These are phyloP conservation scores for Agarophyton chilense DNA, from an alignment of 23 red algal species.

Conservation along the genomic window DNA sequence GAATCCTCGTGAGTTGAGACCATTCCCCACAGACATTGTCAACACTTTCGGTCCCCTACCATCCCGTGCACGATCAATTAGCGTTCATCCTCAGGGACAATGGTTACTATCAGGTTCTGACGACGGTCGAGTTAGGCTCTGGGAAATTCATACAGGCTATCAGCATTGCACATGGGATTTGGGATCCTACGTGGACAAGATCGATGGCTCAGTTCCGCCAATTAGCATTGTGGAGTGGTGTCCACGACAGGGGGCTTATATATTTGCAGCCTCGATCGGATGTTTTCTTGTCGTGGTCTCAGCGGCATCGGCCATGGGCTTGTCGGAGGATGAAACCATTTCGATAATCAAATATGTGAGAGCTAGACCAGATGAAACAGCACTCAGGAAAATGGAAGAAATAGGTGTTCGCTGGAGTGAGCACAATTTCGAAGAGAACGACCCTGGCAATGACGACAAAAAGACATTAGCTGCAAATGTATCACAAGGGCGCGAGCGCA, in stretches of 20 bases:
- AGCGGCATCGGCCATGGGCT: constrained; percentile 47
- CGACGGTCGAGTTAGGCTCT: constrained; percentile 78
- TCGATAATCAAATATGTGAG: constrained; percentile 11
- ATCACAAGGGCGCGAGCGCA: not conserved
- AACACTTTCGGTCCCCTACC: constrained; percentile 38
- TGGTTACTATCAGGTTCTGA: constrained; percentile 82
- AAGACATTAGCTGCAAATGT: not conserved
- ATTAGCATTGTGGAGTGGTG: constrained; percentile 65
- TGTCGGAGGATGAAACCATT: constrained; percentile 34
- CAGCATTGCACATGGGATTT: constrained; percentile 40
- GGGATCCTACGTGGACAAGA: constrained; percentile 10
- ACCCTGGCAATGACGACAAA: not conserved
- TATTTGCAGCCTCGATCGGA: constrained; percentile 70
- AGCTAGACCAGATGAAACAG: constrained; percentile 1
- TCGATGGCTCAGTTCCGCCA: constrained; percentile 54
- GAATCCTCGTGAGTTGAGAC: constrained; percentile 74
- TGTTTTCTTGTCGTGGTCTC: constrained; percentile 36
- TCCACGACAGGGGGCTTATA: constrained; percentile 19
- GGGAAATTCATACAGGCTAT: constrained; percentile 72
- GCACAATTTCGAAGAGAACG: constrained; percentile 6
- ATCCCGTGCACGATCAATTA: constrained; percentile 58
- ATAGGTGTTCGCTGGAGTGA: constrained; percentile 32
- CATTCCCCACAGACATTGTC: constrained; percentile 75
- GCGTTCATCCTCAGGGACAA: constrained; percentile 69
- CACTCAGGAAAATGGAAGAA: constrained; percentile 11